phyloP scores from a whole-genome alignment of 2,329 filamentous ascomycete genomes.

The Metarhizium brunneum region DNA sequence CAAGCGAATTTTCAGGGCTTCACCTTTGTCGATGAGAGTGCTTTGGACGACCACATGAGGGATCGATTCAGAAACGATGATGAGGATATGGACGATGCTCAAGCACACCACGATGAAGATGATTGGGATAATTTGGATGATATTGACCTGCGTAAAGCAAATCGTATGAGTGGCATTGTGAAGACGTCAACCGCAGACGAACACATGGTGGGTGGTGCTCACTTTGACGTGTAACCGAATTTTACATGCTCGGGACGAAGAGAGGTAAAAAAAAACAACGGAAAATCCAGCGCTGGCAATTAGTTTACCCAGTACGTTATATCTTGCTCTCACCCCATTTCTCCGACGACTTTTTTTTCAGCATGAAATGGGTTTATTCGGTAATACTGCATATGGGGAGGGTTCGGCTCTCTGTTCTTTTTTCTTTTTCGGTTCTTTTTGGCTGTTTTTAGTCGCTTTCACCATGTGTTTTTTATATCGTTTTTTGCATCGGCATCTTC shows the following conservation, averaged over 20 bases:
- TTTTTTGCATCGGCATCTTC: constrained; percentile 20
- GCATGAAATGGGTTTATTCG: constrained; percentile 4
- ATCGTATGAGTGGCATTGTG: constrained; percentile 56
- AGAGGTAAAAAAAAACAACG: not conserved
- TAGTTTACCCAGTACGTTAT: not conserved
- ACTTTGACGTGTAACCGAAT: constrained; percentile 50
- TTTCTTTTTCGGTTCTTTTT: not conserved
- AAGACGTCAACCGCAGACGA: constrained; percentile 50
- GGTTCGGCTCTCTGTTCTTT: constrained; percentile 1
- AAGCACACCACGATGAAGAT: constrained; percentile 33
- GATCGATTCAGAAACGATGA: constrained; percentile 38
- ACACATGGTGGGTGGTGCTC: constrained; percentile 51
- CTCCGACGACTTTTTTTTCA: not conserved
- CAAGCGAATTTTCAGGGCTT: constrained; percentile 98
- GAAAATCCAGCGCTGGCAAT: not conserved
- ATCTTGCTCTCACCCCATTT: not conserved
- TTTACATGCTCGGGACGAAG: not conserved
- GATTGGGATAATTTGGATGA: constrained; percentile 53
- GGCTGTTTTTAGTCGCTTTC: not conserved
- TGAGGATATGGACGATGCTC: constrained; percentile 52
- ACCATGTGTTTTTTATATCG: not conserved
- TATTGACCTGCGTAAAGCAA: constrained; percentile 39
- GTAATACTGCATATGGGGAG: constrained; percentile 3
- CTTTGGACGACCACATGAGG: constrained; percentile 77
- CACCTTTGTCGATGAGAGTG: constrained; percentile 97